phyloP scores from a whole-genome alignment of 768 basidiomycete species.

The Strobilomyces confusus region DNA sequence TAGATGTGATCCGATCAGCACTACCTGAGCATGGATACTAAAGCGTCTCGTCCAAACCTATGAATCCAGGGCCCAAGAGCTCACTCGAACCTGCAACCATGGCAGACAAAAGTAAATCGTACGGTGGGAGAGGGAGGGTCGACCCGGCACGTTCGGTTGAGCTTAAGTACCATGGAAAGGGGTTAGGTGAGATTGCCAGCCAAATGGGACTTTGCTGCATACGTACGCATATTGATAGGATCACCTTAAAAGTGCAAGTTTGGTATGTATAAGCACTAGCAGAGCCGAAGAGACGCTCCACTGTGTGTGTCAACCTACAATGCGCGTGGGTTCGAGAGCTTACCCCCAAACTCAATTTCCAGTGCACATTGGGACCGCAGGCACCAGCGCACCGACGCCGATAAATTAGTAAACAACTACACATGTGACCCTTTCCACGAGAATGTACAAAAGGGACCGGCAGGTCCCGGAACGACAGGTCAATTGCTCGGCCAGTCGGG shows the following conservation, averaged over 20 bases:
- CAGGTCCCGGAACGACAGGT: not conserved
- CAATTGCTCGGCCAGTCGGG: slow-evolving; percentile 64
- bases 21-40: not conserved
- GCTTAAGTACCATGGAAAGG: no score
- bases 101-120: not conserved
- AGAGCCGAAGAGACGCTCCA: no score
- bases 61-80: slow-evolving; percentile 13
- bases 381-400: not conserved
- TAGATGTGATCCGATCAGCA: slow-evolving; percentile 18
- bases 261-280: no score
- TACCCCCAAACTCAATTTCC: no score
- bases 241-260: no score
- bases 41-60: slow-evolving; percentile 9
- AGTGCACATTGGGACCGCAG: not conserved
- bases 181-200: no score
- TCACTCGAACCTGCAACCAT: slow-evolving; percentile 2
- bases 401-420: slow-evolving; percentile 7
- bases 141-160: no score
- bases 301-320: no score
- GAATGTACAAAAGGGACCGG: not conserved
- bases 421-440: not conserved
- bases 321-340: no score
- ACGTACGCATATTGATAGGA: no score
- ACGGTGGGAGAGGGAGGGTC: not conserved
- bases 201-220: no score